These are phyloP conservation scores for Leptographium radiaticola DNA, from an alignment of 2,329 filamentous ascomycete species.

Conservation along the genomic window DNA sequence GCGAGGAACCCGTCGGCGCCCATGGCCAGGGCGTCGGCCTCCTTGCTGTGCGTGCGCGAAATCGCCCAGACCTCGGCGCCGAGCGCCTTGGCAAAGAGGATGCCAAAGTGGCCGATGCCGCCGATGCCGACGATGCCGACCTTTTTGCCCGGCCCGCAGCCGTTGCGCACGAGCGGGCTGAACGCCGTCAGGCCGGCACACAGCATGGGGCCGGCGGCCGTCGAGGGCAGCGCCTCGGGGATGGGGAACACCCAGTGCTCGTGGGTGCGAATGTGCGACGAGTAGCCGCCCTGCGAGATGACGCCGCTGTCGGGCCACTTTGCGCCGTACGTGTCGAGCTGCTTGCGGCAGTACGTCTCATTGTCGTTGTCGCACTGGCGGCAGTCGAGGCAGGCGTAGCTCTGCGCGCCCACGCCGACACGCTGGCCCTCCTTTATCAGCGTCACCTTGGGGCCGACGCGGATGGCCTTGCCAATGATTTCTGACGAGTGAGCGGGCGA, in stretches of 20 bases:
- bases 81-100: slow-evolving; percentile 56
- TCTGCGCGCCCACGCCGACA: slow-evolving; percentile 58
- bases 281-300: slow-evolving; percentile 45
- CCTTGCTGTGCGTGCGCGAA: slow-evolving; percentile 45
- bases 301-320: slow-evolving; percentile 35
- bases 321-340: slow-evolving; percentile 46
- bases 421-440: slow-evolving; percentile 45
- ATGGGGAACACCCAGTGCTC: slow-evolving; percentile 68
- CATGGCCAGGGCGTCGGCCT: slow-evolving; percentile 44
- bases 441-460: slow-evolving; percentile 53
- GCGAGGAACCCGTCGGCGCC: slow-evolving; percentile 49
- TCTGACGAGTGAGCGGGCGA: slow-evolving; percentile 25
- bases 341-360: slow-evolving; percentile 54
- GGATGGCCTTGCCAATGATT: slow-evolving; percentile 55
- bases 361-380: slow-evolving; percentile 52
- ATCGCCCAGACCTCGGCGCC: slow-evolving; percentile 51
- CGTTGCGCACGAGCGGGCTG: slow-evolving; percentile 64
- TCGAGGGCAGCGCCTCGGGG: slow-evolving; percentile 52
- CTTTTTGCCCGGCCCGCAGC: slow-evolving; percentile 65
- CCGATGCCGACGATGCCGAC: slow-evolving; percentile 63
- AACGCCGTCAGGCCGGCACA: slow-evolving; percentile 76
- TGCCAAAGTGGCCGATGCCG: slow-evolving; percentile 57
- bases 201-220: slow-evolving; percentile 63
- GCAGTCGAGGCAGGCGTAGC: slow-evolving; percentile 51
- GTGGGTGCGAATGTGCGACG: slow-evolving; percentile 34